A percentile compares a stretch with the other conserved stretches of the same genome.
These are phyloP conservation scores for Nakazawaea wyomingensis DNA, from an alignment of 805 yeast genomes.

Conservation along the genomic window DNA sequence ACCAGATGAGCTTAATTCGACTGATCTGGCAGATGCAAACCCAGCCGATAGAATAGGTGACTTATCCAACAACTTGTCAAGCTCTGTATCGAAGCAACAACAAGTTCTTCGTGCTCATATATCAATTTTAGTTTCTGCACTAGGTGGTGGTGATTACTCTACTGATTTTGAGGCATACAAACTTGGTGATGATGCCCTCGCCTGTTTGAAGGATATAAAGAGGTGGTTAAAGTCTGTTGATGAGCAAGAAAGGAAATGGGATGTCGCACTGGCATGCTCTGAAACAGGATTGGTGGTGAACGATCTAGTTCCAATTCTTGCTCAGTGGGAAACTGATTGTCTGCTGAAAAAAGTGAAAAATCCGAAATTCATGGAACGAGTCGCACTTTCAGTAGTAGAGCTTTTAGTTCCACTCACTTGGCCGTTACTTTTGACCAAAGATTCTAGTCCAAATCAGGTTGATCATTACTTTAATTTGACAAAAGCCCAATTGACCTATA, in stretches of 20 bases:
- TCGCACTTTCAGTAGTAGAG: constrained; percentile 72
- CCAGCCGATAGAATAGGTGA: constrained; percentile 3
- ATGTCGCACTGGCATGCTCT: constrained; percentile 84
- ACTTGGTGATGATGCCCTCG: constrained; percentile 83
- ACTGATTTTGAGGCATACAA: constrained; percentile 45
- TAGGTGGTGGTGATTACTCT: constrained; percentile 83
- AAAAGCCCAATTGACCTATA: constrained; percentile 66
- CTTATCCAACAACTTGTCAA: background rate
- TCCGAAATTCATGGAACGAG: constrained; percentile 44
- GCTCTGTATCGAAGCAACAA: constrained; percentile 7
- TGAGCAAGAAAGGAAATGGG: constrained; percentile 61
- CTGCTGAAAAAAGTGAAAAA: constrained; percentile 25
- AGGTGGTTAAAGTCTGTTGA: constrained; percentile 86
- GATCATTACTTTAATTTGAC: constrained; percentile 54
- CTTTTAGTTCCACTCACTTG: constrained; percentile 78
- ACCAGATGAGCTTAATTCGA: background rate
- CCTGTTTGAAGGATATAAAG: constrained; percentile 82
- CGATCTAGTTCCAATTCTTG: constrained; percentile 70
- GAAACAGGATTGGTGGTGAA: constrained; percentile 67
- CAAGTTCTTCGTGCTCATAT: constrained; percentile 62
- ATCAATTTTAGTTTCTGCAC: constrained; percentile 75
- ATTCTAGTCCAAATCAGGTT: constrained; percentile 52
- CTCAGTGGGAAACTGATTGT: constrained; percentile 59
- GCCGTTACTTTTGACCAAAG: constrained; percentile 66
- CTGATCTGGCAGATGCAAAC: background rate